Percentiles rank a stretch among this genome's conserved stretches.
These are phyloP conservation scores for Cladosporium velox DNA, from an alignment of 2,329 filamentous ascomycete species.

Conservation along the genomic window DNA sequence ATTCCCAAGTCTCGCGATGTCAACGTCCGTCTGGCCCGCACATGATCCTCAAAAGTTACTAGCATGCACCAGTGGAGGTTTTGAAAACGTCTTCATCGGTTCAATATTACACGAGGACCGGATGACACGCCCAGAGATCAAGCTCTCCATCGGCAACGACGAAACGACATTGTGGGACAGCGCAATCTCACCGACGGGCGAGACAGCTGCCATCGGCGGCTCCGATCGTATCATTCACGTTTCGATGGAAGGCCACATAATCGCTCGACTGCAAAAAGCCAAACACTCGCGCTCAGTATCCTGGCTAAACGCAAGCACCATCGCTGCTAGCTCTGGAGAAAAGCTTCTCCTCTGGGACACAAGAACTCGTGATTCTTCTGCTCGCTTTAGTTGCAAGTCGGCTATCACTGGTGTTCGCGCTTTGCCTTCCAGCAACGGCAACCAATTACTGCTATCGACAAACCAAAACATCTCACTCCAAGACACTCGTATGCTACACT, in stretches of 20 bases:
- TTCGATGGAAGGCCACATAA: slow-evolving; percentile 19
- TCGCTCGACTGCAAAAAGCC: slow-evolving; percentile 4
- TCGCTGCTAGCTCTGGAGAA: slow-evolving; percentile 39
- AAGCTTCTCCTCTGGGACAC: slow-evolving; percentile 36
- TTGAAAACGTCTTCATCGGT: slow-evolving; percentile 9
- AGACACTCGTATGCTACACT: slow-evolving; percentile 24
- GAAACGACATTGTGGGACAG: slow-evolving; percentile 16
- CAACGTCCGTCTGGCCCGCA: slow-evolving; percentile 19
- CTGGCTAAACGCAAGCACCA: slow-evolving; percentile 37
- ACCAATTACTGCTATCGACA: slow-evolving; percentile 25
- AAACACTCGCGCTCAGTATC: slow-evolving; percentile 5
- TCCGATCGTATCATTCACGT: slow-evolving; percentile 10
- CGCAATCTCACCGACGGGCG: slow-evolving; percentile 3
- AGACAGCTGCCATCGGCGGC: slow-evolving; percentile 9
- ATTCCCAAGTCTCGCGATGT: slow-evolving; percentile 2
- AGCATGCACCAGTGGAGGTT: background rate
- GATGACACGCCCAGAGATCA: background rate
- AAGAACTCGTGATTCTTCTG: slow-evolving; percentile 21
- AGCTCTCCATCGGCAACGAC: slow-evolving; percentile 4
- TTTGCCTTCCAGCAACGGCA: slow-evolving; percentile 12
- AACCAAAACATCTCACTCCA: slow-evolving; percentile 24
- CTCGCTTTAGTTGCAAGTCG: slow-evolving; percentile 17
- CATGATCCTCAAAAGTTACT: slow-evolving; percentile 11
- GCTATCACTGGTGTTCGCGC: slow-evolving; percentile 24
- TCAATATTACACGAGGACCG: background rate